phyloP scores from a whole-genome alignment of 352 stramenopile species.

The Pythium phragmitis region DNA sequence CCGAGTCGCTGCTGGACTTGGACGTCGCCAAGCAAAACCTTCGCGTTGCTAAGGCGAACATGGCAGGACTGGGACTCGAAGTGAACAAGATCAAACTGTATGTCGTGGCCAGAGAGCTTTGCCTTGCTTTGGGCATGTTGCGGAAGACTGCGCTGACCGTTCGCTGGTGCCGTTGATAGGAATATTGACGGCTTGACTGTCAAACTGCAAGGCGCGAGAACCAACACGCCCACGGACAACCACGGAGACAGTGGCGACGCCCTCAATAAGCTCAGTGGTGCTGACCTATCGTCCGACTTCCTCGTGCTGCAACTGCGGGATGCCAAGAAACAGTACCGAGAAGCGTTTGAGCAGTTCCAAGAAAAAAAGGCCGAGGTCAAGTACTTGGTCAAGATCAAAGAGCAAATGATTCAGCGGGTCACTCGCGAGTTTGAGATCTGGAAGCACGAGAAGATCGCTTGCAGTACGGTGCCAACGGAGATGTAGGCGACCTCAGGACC shows the following conservation, averaged over 20 bases:
- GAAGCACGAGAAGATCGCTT: conserved; percentile 18
- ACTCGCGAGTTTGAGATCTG: conserved; percentile 53
- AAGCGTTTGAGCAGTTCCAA: conserved; percentile 44
- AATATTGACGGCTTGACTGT: conserved; percentile 47
- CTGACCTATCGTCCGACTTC: conserved; percentile 14
- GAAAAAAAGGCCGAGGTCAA: conserved; percentile 54
- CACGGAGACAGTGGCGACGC: conserved; percentile 1
- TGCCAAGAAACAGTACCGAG: conserved; percentile 56
- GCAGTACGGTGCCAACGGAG: not conserved
- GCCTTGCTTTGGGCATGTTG: no score
- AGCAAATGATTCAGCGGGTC: conserved; percentile 60
- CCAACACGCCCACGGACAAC: conserved; percentile 1
- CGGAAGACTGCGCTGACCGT: no score
- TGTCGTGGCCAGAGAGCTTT: conserved; percentile 12
- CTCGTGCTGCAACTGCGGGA: conserved; percentile 53
- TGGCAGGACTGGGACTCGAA: conserved; percentile 34
- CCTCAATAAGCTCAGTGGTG: not conserved
- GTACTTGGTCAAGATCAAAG: conserved; percentile 59
- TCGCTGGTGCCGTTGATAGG: conserved; percentile 17
- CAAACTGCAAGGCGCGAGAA: conserved; percentile 36
- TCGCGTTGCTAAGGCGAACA: conserved; percentile 38
- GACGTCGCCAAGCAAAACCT: conserved; percentile 66
- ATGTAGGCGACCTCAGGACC: not conserved
- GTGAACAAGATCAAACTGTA: conserved; percentile 68
- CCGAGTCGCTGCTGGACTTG: conserved; percentile 52